A percentile compares a stretch with the other conserved stretches of the same genome.
phyloP scores from a whole-genome alignment of 352 stramenopile genomes.

The Pythium aphanidermatum region DNA sequence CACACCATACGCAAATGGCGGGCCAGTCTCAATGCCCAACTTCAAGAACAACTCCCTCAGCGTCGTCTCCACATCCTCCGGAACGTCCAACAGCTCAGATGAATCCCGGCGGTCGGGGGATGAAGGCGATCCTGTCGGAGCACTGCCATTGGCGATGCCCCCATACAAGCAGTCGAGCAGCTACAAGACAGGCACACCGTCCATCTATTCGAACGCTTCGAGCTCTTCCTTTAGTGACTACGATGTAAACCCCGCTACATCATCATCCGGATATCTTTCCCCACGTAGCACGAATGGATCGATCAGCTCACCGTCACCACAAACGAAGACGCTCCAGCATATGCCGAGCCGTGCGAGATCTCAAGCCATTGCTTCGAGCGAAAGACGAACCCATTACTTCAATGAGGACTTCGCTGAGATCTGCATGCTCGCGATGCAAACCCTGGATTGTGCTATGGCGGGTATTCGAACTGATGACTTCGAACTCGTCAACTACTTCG shows the following conservation, averaged over 20 bases:
- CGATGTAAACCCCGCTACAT: conserved; percentile 11
- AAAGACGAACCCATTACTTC: conserved; percentile 74
- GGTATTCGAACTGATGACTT: conserved; percentile 85
- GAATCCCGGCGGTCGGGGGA: conserved; percentile 21
- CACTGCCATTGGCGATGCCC: conserved; percentile 6
- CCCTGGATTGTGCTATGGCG: conserved; percentile 77
- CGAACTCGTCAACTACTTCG: conserved; percentile 80
- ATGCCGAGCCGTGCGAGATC: conserved; percentile 1
- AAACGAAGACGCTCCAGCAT: conserved; percentile 6
- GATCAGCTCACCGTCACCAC: conserved; percentile 26
- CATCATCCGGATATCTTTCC: conserved; percentile 2
- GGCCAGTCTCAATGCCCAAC: conserved; percentile 10
- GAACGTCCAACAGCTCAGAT: conserved; percentile 21
- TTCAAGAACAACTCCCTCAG: conserved; percentile 27
- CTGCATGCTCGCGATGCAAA: conserved; percentile 85
- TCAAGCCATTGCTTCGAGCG: neutral
- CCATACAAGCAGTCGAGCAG: conserved; percentile 9
- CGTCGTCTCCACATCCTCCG: conserved; percentile 22
- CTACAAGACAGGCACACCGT: conserved; percentile 16
- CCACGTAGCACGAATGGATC: conserved; percentile 22
- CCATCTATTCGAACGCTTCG: conserved; percentile 20
- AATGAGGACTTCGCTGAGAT: conserved; percentile 88
- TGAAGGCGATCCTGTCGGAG: conserved; percentile 10
- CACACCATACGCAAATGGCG: neutral
- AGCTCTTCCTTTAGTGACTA: conserved; percentile 22